These are phyloP conservation scores for Sanghuangporus baumii DNA, from an alignment of 1,284 basidiomycete species.

Conservation along the genomic window DNA sequence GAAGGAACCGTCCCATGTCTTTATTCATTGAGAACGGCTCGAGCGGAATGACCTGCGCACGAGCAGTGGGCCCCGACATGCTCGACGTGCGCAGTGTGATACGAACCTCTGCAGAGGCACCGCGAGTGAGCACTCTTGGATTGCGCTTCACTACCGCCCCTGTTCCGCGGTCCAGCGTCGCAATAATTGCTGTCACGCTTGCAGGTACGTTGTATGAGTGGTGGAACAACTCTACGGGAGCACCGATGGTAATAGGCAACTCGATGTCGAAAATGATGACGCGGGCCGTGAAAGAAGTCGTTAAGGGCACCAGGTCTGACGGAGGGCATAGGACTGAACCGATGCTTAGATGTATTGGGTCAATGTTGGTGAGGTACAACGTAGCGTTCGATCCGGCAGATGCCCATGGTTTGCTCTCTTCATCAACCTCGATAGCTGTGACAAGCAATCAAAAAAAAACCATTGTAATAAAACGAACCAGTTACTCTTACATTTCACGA, in stretches of 20 bases:
- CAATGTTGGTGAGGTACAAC: slow-evolving; percentile 79
- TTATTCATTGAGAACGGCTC: slow-evolving; percentile 90
- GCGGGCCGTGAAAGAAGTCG: slow-evolving; percentile 74
- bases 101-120: slow-evolving; percentile 79
- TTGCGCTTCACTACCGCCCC: slow-evolving; percentile 74
- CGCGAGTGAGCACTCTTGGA: slow-evolving; percentile 84
- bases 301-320: slow-evolving; percentile 66
- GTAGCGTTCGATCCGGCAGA: slow-evolving; percentile 88
- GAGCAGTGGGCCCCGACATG: slow-evolving; percentile 41
- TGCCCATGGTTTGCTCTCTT: slow-evolving; percentile 78
- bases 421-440: slow-evolving; percentile 83
- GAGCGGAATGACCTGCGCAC: slow-evolving; percentile 65
- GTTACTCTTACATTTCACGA: slow-evolving; percentile 66
- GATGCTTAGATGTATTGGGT: slow-evolving; percentile 81
- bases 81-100: slow-evolving; percentile 64
- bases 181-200: slow-evolving; percentile 74
- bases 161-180: slow-evolving; percentile 72
- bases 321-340: slow-evolving; percentile 87
- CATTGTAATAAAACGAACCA: slow-evolving; percentile 18
- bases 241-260: slow-evolving; percentile 84
- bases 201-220: slow-evolving; percentile 92
- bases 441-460: background rate
- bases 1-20: slow-evolving; percentile 91
- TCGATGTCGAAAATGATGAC: slow-evolving; percentile 93
- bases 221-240: slow-evolving; percentile 90